Evolutionary conservation across 2,329 filamentous ascomycete species (phyloP), one percentile per base, ranked within the genome.

Genomic region (Exophiala mesophila): DNA sequence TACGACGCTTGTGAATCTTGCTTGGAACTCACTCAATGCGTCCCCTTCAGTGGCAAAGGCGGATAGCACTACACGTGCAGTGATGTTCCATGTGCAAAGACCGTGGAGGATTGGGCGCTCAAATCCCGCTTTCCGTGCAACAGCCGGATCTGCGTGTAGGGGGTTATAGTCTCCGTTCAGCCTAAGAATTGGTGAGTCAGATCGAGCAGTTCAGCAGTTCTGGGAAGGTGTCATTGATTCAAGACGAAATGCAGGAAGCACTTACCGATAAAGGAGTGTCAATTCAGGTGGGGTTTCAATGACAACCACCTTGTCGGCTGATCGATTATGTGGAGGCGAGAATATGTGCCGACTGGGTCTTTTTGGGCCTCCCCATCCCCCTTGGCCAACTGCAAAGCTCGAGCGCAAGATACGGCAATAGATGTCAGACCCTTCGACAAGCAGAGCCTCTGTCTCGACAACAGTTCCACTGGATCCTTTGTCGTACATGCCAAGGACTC

Each of bases 111-210:
- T 72, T 3, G 62, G 59, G 1, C 68, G 67, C 24, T 65, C 65
- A 50, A 72, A 72, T 9, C 70, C 70, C 6, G 66, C 66, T 4
- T 59, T 58, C 47, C 55, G 55, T 1, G 66, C 67, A 31, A 67
- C 67, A 12, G 56, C 61, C n/a, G 67, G 66, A 37, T 68, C 66
- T 1, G 62, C 68, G 50, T 71, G 69, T 33, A 71, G 57, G 5
- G 71, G 70, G 46, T 73, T 73, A 52, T 72, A 73, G 45, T 73
- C 70, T 1, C 71, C 70, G 47, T 68, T 71, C 7, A 73, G 55
- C 12, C 56, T 55, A 50, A 26, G 23, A 26, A n/a, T n/a, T 15
- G 8, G 12, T 17, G 12, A 6, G 31, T 41, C n/a, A 24, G 15
- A 16, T 13, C 9, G n/a, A 16, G 3, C 17, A n/a, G n/a, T n/a